Conservation (phyloP, 345 rosid species). For the Citrus unshiu region DNA sequence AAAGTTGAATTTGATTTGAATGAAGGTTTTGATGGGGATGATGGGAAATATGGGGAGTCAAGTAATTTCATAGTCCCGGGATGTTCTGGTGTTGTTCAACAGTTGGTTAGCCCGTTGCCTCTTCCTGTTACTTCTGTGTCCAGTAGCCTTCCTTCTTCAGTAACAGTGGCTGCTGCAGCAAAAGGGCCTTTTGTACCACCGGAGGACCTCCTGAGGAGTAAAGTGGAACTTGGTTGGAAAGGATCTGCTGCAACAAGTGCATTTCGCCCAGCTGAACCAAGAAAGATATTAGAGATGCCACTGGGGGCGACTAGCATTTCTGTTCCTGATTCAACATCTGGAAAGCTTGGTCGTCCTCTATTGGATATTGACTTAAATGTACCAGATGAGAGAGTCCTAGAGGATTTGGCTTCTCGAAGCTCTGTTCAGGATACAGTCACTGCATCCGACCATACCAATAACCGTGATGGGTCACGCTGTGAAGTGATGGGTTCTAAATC, state of each 20-base stretch:
- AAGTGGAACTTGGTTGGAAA: slow-evolving; percentile 85
- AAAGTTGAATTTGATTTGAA: slow-evolving; percentile 83
- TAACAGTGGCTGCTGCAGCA: slow-evolving; percentile 87
- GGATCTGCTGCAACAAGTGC: slow-evolving; percentile 99
- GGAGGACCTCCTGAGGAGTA: slow-evolving; percentile 62
- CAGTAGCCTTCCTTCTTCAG: slow-evolving; percentile 50
- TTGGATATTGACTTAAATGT: slow-evolving; percentile 86
- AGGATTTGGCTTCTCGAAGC: slow-evolving; percentile 54
- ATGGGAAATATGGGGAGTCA: slow-evolving; percentile 40
- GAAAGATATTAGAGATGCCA: slow-evolving; percentile 49
- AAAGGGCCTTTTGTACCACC: slow-evolving; percentile 83
- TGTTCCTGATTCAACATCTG: slow-evolving; percentile 34
- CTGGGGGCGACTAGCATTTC: slow-evolving; percentile 24
- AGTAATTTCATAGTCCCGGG: slow-evolving; percentile 32
- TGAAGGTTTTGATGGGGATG: slow-evolving; percentile 70
- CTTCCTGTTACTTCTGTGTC: slow-evolving; percentile 44
- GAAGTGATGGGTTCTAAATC: slow-evolving; percentile 29
- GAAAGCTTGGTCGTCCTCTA: slow-evolving; percentile 44
- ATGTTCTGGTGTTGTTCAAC: slow-evolving; percentile 41
- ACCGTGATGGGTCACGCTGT: slow-evolving; percentile 23
- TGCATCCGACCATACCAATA: slow-evolving; percentile 22
- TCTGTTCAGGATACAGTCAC: slow-evolving; percentile 34
- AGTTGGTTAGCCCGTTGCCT: slow-evolving; percentile 36
- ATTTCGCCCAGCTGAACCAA: slow-evolving; percentile 92
- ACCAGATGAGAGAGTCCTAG: slow-evolving; percentile 73